Percentiles rank a stretch among this genome's conserved stretches.
Conservation (phyloP, 495 filamentous ascomycete genomes). For the Pyrenula massariospora region DNA sequence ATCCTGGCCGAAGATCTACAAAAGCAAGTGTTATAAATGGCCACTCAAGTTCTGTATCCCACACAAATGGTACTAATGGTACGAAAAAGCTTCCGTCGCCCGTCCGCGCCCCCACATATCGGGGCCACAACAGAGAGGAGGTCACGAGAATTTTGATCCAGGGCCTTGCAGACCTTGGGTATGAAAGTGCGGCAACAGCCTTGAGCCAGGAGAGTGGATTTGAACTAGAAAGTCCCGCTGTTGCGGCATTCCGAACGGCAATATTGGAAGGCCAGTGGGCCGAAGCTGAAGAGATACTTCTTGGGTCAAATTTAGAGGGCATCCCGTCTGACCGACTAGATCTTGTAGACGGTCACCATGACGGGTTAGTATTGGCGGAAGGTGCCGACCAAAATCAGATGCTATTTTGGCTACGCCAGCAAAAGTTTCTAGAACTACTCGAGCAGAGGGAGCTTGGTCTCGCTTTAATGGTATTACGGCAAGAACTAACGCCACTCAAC, state of each 20-base stretch:
- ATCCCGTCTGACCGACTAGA: slow-evolving; percentile 7
- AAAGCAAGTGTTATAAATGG: slow-evolving; percentile 36
- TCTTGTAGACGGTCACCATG: slow-evolving; percentile 1
- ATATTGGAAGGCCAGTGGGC: slow-evolving; percentile 74
- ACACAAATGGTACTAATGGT: slow-evolving; percentile 32
- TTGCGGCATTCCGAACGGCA: slow-evolving; percentile 72
- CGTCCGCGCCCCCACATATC: slow-evolving; percentile 33
- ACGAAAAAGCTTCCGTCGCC: slow-evolving; percentile 16
- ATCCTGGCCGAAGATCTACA: slow-evolving; percentile 27
- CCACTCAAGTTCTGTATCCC: slow-evolving; percentile 18
- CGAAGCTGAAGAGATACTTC: slow-evolving; percentile 70
- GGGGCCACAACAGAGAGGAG: slow-evolving; percentile 85
- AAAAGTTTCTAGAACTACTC: slow-evolving; percentile 90
- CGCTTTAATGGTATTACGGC: slow-evolving; percentile 70
- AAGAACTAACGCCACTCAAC: slow-evolving; percentile 80
- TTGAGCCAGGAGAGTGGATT: slow-evolving; percentile 77
- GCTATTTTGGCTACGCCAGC: slow-evolving; percentile 74
- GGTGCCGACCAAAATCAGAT: slow-evolving; percentile 48
- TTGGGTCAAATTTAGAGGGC: slow-evolving; percentile 13
- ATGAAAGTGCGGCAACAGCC: slow-evolving; percentile 58
- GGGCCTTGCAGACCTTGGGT: slow-evolving; percentile 77
- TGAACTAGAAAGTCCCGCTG: slow-evolving; percentile 73
- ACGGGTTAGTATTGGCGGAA: slow-evolving; percentile 38
- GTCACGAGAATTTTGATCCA: slow-evolving; percentile 89
- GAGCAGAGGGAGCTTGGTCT: slow-evolving; percentile 60